Evolutionary conservation across 805 yeast genomes (phyloP).

Genomic region (Trichomonascus vanleenenianus): DNA sequence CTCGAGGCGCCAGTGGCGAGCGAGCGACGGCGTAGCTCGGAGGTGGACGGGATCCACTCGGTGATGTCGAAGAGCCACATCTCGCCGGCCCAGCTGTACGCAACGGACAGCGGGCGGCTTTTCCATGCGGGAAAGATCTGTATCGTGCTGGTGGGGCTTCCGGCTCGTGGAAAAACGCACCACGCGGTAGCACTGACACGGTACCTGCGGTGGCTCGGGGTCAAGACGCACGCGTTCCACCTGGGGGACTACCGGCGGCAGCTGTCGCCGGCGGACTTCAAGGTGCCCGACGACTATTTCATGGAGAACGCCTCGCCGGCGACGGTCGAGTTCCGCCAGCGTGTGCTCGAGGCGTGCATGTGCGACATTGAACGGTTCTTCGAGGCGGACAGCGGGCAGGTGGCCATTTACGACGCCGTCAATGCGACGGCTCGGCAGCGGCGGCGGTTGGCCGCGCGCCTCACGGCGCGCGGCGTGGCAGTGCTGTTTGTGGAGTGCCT

Average conservation of each 20-base stretch:
- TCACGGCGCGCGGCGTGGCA: conserved; percentile 56
- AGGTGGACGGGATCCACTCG: conserved; percentile 18
- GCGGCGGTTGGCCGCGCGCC: conserved; percentile 43
- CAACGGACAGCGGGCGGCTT: conserved; percentile 85
- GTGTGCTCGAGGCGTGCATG: conserved; percentile 55
- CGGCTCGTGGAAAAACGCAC: conserved; percentile 94
- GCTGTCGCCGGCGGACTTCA: conserved; percentile 30
- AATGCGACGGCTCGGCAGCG: conserved; percentile 74
- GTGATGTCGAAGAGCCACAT: conserved; percentile 43
- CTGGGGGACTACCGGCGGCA: conserved; percentile 80
- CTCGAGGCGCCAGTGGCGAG: not conserved
- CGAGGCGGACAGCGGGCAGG: conserved; percentile 75
- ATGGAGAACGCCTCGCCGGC: conserved; percentile 42
- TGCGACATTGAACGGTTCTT: conserved; percentile 66
- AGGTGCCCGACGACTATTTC: conserved; percentile 64
- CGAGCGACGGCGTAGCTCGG: conserved; percentile 14
- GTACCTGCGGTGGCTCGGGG: conserved; percentile 94
- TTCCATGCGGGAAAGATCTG: conserved; percentile 95
- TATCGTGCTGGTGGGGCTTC: conserved; percentile 82
- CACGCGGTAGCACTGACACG: conserved; percentile 86
- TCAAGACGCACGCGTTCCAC: conserved; percentile 84
- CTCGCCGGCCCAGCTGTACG: conserved; percentile 87
- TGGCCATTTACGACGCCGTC: conserved; percentile 93
- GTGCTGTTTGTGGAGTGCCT: conserved; percentile 83
- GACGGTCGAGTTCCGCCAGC: conserved; percentile 46